Evolutionary conservation across 192 early-diverging fungal species (phyloP), one percentile per base, ranked within the genome.

Genomic region (Coemansia sp.): DNA sequence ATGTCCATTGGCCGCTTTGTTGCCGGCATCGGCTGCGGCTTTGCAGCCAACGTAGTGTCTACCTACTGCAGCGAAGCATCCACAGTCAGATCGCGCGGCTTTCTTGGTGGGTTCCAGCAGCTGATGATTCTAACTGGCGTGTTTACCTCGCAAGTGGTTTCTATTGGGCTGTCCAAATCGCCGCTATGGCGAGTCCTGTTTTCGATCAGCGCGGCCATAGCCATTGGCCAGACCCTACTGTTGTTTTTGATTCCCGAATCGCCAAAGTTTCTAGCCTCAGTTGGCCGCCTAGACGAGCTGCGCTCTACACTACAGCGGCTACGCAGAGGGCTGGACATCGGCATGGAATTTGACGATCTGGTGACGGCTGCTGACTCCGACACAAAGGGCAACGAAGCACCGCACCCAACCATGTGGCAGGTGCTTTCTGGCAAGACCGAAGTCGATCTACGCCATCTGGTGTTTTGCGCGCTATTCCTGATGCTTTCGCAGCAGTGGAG

Each of bases 401-500:
- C 61, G 0, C 59, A 51, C 40, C 67, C 76, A 0, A 60, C 60
- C 3, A 38, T 70, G 47, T 67, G 67, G 71, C 64, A 74, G 62
- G 51, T 80, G 15, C 46, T 80, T 11, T 57, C 71, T 6, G 71
- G 71, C 14, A 66, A 60, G 21, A 78, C 75, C 3, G 63, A 59
- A 11, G 43, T 67, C 1, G 67, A 81, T 5, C 88, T 86, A 47
- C 81, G 85, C 20, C 81, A 80, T 14, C 84, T 88, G 0, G 79
- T 91, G 6, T 61, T 83, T 23, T 69, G 86, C 41, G 82, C 84
- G 4, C 39, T 92, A 2, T 76, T 89, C 14, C 48, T 93, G 6
- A 91, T 92, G 65, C 44, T 91, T 4, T 67, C 85, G 0, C 93
- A 96, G 67, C 93, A 96, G 69, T 86, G 92, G 58, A 89, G 87